These are phyloP conservation scores for Williopsis jadinii DNA, from an alignment of 1,139 yeast genomes.

Conservation along the genomic window DNA sequence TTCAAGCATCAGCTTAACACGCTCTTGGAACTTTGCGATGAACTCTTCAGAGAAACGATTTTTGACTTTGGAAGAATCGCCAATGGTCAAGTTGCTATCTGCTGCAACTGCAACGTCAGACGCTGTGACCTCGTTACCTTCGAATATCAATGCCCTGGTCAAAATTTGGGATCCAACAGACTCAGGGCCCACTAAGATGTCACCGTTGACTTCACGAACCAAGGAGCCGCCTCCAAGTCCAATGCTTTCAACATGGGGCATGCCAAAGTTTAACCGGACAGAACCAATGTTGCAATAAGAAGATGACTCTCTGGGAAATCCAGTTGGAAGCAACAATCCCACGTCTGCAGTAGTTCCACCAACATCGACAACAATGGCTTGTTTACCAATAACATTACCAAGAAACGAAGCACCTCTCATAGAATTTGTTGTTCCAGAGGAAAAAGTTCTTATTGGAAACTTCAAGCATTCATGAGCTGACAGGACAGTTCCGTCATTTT, in stretches of 20 bases:
- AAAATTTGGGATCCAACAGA: constrained; percentile 33
- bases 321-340: constrained; percentile 32
- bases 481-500: constrained; percentile 35
- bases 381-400: constrained; percentile 24
- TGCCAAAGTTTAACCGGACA: constrained; percentile 35
- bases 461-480: constrained; percentile 29
- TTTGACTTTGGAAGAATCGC: constrained; percentile 16
- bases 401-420: constrained; percentile 40
- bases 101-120: constrained; percentile 30
- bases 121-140: constrained; percentile 31
- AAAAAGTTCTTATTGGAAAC: constrained; percentile 35
- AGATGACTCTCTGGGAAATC: constrained; percentile 35
- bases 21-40: constrained; percentile 15
- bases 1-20: constrained; percentile 27
- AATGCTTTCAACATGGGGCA: constrained; percentile 38
- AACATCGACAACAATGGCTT: constrained; percentile 33
- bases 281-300: constrained; percentile 35
- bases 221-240: constrained; percentile 41
- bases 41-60: constrained; percentile 14
- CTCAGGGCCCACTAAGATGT: constrained; percentile 26
- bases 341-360: constrained; percentile 43
- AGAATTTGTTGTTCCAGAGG: constrained; percentile 40
- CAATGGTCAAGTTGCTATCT: constrained; percentile 15
- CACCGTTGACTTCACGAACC: constrained; percentile 23
- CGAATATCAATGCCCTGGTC: constrained; percentile 27